phyloP scores from a whole-genome alignment of 176 grass and related monocot genomes.

The Musa beccarii region DNA sequence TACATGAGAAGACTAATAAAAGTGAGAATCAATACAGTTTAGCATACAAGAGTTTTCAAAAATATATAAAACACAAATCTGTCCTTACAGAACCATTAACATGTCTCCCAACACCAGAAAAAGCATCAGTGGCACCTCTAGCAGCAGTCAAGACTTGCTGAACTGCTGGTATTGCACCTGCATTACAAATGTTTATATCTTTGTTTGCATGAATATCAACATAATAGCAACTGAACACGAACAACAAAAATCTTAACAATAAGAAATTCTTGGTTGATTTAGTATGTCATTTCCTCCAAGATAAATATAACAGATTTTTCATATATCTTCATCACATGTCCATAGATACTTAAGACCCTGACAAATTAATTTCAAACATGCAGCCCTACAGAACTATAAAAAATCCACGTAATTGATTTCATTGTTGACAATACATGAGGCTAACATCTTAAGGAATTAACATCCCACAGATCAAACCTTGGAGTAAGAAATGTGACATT shows the following conservation, averaged over 20 bases:
- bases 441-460: not conserved
- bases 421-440: not conserved
- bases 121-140: constrained; percentile 84
- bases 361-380: no score
- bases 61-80: not conserved
- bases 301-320: not conserved
- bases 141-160: constrained; percentile 86
- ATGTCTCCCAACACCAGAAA: constrained; percentile 75
- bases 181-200: not conserved
- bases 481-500: not conserved
- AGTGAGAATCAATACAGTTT: constrained; percentile 1
- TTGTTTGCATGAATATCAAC: not conserved
- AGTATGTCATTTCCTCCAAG: not conserved
- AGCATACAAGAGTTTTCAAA: not conserved
- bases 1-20: constrained; percentile 21
- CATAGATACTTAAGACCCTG: no score
- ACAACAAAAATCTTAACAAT: not conserved
- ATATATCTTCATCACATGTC: not conserved
- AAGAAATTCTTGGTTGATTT: not conserved
- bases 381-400: no score
- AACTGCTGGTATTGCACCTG: constrained; percentile 78
- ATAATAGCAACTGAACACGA: not conserved
- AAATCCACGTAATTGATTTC: not conserved
- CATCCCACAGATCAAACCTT: not conserved
- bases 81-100: constrained; percentile 63